These are phyloP conservation scores for Monosporascus cannonballus DNA, from an alignment of 2,329 filamentous ascomycete genomes.

Conservation along the genomic window DNA sequence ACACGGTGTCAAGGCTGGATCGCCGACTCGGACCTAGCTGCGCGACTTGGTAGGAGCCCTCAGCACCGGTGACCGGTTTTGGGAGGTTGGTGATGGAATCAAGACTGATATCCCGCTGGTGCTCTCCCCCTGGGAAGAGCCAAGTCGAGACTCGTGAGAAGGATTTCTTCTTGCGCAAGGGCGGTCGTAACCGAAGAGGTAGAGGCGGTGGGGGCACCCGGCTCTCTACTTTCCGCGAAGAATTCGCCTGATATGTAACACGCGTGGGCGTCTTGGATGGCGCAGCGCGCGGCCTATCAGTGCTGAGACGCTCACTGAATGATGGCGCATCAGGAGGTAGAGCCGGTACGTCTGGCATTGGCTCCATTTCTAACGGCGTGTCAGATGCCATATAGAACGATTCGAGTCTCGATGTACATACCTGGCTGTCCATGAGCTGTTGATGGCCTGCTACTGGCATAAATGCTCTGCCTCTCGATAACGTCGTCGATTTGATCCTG, in stretches of 20 bases:
- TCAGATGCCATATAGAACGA: constrained; percentile 3
- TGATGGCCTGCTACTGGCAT: constrained; percentile 45
- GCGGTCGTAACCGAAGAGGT: constrained; percentile 53
- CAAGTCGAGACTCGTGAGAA: constrained; percentile 57
- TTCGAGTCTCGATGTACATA: constrained; percentile 12
- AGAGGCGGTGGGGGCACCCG: constrained; percentile 47
- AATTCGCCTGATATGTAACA: constrained; percentile 29
- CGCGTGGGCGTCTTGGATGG: constrained; percentile 26
- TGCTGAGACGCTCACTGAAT: constrained; percentile 49
- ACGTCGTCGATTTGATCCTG: constrained; percentile 55
- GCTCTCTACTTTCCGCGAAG: constrained; percentile 28
- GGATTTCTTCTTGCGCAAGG: constrained; percentile 60
- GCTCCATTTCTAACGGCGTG: constrained; percentile 35
- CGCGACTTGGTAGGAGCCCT: constrained; percentile 56
- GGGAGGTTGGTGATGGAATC: constrained; percentile 51
- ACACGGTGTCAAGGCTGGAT: constrained; percentile 39
- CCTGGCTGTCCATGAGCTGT: constrained; percentile 38
- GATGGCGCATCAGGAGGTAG: constrained; percentile 51
- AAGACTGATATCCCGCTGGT: constrained; percentile 34
- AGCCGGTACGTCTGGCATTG: constrained; percentile 51
- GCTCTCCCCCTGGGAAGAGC: constrained; percentile 36
- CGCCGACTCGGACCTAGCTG: constrained; percentile 26
- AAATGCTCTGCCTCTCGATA: constrained; percentile 55
- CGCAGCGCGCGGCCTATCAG: constrained; percentile 33
- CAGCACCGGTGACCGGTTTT: constrained; percentile 41